Evolutionary conservation across 1,284 basidiomycete genomes (phyloP).

Genomic region (Ustilago trichophora): DNA sequence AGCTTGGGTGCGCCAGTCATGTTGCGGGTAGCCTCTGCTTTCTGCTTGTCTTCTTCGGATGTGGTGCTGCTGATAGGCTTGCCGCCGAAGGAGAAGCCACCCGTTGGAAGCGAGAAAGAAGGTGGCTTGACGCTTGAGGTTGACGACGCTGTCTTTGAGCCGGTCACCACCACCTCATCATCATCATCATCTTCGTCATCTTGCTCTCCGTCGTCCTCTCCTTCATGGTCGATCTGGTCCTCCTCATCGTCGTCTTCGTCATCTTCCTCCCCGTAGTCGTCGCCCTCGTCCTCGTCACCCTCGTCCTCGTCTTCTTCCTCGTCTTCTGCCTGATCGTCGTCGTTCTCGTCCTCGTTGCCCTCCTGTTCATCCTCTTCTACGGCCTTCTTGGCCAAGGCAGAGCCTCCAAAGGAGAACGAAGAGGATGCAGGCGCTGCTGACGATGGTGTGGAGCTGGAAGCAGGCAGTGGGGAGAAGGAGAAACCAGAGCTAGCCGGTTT

Average conservation of each 20-base stretch:
- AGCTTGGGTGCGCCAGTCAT: constrained; percentile 37
- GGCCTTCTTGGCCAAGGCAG: constrained; percentile 1
- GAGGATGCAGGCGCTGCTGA: constrained; percentile 8
- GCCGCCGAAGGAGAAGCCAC: constrained; percentile 45
- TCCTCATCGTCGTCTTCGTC: constrained; percentile 20
- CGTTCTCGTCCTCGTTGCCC: constrained; percentile 2
- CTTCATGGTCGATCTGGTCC: constrained; percentile 8
- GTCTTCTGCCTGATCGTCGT: constrained; percentile 11
- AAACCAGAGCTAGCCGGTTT: constrained; percentile 28
- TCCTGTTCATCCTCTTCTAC: constrained; percentile 3
- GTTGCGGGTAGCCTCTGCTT: constrained; percentile 30
- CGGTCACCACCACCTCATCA: constrained; percentile 18
- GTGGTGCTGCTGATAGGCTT: constrained; percentile 14
- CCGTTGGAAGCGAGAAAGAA: constrained; percentile 29
- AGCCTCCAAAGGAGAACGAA: constrained; percentile 18
- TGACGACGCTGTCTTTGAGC: constrained; percentile 15
- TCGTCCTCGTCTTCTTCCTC: constrained; percentile 20
- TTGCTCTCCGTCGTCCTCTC: not conserved
- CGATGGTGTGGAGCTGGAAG: constrained; percentile 7
- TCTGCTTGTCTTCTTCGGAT: constrained; percentile 18
- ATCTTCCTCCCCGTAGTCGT: constrained; percentile 12
- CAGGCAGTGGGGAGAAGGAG: constrained; percentile 25
- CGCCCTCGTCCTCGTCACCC: constrained; percentile 16
- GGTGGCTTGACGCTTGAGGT: constrained; percentile 14
- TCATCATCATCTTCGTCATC: constrained; percentile 25